A percentile compares a stretch with the other conserved stretches of the same genome.
These are phyloP conservation scores for Agaricales sp. DNA, from an alignment of 1,284 basidiomycete species.

Conservation along the genomic window DNA sequence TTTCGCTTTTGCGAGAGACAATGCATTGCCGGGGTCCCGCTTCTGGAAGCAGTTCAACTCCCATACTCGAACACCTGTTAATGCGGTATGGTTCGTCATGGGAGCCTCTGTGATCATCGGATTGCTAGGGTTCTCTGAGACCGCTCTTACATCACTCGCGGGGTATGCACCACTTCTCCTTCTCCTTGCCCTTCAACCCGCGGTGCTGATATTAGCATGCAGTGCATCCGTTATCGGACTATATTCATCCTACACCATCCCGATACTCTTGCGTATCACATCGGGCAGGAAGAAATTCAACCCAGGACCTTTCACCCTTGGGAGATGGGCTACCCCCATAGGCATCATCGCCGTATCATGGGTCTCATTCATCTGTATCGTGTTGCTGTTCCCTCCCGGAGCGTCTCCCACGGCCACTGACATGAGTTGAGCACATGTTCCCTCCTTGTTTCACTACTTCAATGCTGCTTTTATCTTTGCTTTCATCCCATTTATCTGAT, in stretches of 20 bases:
- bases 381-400: conserved; percentile 49
- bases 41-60: conserved; percentile 55
- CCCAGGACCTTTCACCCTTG: conserved; percentile 51
- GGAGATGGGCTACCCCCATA: conserved; percentile 47
- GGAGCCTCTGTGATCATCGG: conserved; percentile 44
- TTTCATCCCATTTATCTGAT: conserved; percentile 6
- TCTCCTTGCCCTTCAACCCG: background rate
- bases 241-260: conserved; percentile 57
- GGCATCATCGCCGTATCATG: conserved; percentile 52
- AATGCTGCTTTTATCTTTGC: background rate
- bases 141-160: conserved; percentile 55
- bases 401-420: conserved; percentile 29
- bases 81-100: conserved; percentile 71
- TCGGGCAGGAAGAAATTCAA: conserved; percentile 46
- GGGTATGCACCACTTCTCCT: conserved; percentile 28
- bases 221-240: conserved; percentile 64
- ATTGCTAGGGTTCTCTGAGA: conserved; percentile 51
- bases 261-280: conserved; percentile 62
- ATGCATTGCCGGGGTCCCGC: conserved; percentile 60
- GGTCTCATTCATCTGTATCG: conserved; percentile 51
- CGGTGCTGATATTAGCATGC: conserved; percentile 6
- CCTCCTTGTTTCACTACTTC: background rate
- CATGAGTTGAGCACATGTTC: conserved; percentile 42
- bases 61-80: conserved; percentile 55
- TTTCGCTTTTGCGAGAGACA: conserved; percentile 65